phyloP scores from a whole-genome alignment of 2,329 filamentous ascomycete species.

The Dactylellina haptotyla region DNA sequence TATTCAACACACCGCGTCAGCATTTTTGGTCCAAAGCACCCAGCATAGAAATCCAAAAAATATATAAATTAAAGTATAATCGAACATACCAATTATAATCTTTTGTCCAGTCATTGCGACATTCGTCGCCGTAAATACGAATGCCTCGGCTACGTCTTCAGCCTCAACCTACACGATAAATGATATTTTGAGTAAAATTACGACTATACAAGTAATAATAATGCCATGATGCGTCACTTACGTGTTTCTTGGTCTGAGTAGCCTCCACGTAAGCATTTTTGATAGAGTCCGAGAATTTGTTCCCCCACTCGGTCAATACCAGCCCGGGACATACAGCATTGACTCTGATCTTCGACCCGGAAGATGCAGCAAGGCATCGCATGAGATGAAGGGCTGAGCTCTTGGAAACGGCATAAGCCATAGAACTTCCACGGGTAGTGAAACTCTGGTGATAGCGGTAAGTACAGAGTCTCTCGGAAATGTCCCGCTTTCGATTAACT shows the following conservation, averaged over 20 bases:
- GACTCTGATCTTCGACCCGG: conserved; percentile 71
- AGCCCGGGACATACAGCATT: conserved; percentile 74
- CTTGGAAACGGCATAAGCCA: conserved; percentile 82
- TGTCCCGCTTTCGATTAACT: not conserved
- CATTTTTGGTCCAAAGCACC: no score
- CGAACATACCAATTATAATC: conserved; percentile 55
- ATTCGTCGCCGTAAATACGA: conserved; percentile 67
- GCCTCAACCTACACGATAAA: conserved; percentile 57
- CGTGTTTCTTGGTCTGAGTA: conserved; percentile 70
- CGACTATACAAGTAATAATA: no score
- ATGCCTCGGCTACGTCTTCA: conserved; percentile 69
- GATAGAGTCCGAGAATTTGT: conserved; percentile 69
- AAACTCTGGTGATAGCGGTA: conserved; percentile 62
- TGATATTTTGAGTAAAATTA: no score
- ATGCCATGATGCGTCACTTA: no score
- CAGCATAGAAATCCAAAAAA: no score
- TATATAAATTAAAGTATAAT: not conserved
- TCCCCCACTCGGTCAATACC: conserved; percentile 75
- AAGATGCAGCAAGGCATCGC: conserved; percentile 71
- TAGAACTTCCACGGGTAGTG: conserved; percentile 67
- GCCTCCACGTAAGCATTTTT: conserved; percentile 68
- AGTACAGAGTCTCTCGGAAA: conserved; percentile 60
- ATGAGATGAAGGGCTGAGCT: conserved; percentile 76
- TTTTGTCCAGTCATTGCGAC: conserved; percentile 55
- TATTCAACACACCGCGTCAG: no score